A percentile compares a stretch with the other conserved stretches of the same genome.
phyloP scores from a whole-genome alignment of 768 basidiomycete genomes.

The Mycena haematopus region DNA sequence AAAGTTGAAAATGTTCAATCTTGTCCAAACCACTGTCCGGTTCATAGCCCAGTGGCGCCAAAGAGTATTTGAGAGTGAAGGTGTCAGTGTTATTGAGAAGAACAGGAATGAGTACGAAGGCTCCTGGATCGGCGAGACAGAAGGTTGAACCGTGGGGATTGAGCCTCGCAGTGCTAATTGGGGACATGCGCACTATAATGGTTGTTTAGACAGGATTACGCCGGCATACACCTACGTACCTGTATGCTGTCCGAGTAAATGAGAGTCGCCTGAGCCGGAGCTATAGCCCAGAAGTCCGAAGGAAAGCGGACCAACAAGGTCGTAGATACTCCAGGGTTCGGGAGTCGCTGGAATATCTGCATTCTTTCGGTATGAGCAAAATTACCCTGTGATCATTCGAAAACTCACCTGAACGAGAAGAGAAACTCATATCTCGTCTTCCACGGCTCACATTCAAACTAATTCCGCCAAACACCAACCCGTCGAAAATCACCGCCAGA shows the following conservation, averaged over 20 bases:
- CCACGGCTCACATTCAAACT: conserved; percentile 54
- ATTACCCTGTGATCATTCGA: conserved; percentile 5
- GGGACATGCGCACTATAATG: conserved; percentile 76
- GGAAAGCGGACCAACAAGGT: conserved; percentile 54
- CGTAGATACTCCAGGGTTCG: conserved; percentile 53
- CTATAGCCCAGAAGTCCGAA: conserved; percentile 57
- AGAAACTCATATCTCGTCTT: conserved; percentile 8
- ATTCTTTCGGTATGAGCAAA: conserved; percentile 34
- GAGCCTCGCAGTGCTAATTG: conserved; percentile 90
- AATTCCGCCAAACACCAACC: conserved; percentile 75
- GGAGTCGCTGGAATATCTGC: conserved; percentile 47
- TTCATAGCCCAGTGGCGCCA: conserved; percentile 66
- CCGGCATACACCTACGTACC: not conserved
- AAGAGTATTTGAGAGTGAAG: conserved; percentile 70
- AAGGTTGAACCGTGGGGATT: conserved; percentile 79
- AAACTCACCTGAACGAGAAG: conserved; percentile 39
- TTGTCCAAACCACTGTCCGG: conserved; percentile 48
- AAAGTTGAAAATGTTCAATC: conserved; percentile 61
- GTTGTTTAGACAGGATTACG: not conserved
- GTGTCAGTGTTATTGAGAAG: conserved; percentile 92
- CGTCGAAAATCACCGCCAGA: conserved; percentile 67
- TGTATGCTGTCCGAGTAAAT: conserved; percentile 86
- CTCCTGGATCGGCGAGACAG: conserved; percentile 65
- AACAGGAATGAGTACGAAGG: conserved; percentile 75
- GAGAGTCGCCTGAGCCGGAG: conserved; percentile 53